These are phyloP conservation scores for Pseudozyma hubeiensis DNA, from an alignment of 1,284 basidiomycete species.

Conservation along the genomic window DNA sequence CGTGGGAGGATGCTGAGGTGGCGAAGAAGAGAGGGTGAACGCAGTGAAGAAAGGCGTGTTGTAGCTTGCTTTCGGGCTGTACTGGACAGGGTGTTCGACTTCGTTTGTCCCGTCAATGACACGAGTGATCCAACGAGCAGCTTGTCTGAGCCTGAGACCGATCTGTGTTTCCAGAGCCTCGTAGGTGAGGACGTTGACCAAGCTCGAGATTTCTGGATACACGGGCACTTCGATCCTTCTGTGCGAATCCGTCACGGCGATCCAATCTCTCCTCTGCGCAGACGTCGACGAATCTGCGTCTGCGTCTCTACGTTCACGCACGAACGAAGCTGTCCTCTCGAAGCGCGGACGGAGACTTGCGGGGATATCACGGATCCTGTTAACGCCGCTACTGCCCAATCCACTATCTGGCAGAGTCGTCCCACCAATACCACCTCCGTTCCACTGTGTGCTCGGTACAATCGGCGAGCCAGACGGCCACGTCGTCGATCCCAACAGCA, in stretches of 20 bases:
- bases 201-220: constrained; percentile 33
- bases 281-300: constrained; percentile 1
- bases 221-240: constrained; percentile 37
- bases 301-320: background rate
- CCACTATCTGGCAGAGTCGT: constrained; percentile 26
- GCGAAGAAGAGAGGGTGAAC: background rate
- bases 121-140: constrained; percentile 14
- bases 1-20: background rate
- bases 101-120: background rate
- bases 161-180: constrained; percentile 28
- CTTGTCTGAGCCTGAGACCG: constrained; percentile 5
- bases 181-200: constrained; percentile 28
- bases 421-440: constrained; percentile 41
- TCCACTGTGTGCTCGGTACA: constrained; percentile 35
- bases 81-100: background rate
- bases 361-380: constrained; percentile 11
- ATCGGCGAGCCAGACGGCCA: constrained; percentile 34
- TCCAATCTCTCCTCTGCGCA: constrained; percentile 45
- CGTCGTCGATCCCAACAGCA: constrained; percentile 22
- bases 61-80: background rate
- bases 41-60: background rate
- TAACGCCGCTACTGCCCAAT: background rate
- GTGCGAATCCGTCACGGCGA: constrained; percentile 42
- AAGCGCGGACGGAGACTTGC: background rate
- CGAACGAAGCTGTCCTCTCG: background rate